phyloP scores from a whole-genome alignment of 441 rosid species.

The Pelargonium cotyledonis region DNA sequence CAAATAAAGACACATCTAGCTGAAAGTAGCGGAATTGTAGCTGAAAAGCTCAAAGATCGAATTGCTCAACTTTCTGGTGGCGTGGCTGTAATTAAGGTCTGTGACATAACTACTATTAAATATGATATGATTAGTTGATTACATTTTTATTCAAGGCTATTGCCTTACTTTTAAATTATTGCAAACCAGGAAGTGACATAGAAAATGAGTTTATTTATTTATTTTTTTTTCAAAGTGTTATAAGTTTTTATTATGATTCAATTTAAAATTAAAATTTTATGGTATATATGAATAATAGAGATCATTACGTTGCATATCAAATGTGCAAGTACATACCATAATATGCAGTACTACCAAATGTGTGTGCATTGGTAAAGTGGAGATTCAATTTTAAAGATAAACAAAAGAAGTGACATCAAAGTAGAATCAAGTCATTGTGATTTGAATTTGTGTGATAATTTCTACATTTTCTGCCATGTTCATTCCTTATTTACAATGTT shows the following conservation, averaged over 20 bases:
- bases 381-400: neutral
- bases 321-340: no score
- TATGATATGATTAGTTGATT: neutral
- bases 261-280: neutral
- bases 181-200: no score
- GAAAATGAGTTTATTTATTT: neutral
- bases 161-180: neutral
- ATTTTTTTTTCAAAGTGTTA: no score
- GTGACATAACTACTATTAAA: constrained; percentile 9
- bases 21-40: constrained; percentile 49
- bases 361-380: neutral
- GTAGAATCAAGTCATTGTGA: no score
- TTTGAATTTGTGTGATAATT: no score
- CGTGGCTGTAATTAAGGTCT: constrained; percentile 77
- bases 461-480: no score
- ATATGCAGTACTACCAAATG: no score
- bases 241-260: neutral
- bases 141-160: neutral
- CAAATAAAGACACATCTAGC: constrained; percentile 85
- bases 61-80: constrained; percentile 80
- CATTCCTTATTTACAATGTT: no score
- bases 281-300: no score
- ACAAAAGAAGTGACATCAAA: neutral
- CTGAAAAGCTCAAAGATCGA: constrained; percentile 69
- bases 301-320: no score